Percentiles rank a stretch among this genome's conserved stretches.
These are phyloP conservation scores for Corymbia maculata DNA, from an alignment of 345 rosid genomes.

Conservation along the genomic window DNA sequence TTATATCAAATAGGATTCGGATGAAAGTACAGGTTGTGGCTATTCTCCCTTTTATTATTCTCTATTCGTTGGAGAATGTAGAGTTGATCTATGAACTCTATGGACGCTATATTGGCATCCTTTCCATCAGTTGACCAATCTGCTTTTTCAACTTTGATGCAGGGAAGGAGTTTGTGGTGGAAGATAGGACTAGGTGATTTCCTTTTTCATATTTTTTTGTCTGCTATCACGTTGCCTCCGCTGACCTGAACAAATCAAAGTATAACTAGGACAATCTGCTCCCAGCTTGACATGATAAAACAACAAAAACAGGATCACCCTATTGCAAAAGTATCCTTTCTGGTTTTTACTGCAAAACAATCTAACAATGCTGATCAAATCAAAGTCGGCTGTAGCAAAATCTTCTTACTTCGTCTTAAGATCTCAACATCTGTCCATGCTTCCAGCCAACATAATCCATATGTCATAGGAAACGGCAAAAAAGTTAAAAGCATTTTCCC, in stretches of 20 bases:
- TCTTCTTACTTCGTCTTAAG: not conserved
- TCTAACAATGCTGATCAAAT: not conserved
- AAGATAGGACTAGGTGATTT: not conserved
- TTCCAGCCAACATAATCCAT: not conserved
- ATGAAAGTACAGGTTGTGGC: not conserved
- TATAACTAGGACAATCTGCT: not conserved
- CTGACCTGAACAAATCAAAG: not conserved
- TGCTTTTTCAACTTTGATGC: not conserved
- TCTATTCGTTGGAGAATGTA: not conserved
- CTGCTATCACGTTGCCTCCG: not conserved
- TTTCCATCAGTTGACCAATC: not conserved
- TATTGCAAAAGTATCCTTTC: not conserved
- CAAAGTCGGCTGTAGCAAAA: not conserved
- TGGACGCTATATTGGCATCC: not conserved
- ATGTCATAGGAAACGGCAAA: not conserved
- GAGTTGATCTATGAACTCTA: not conserved
- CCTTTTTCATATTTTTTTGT: not conserved
- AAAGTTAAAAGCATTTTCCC: not conserved
- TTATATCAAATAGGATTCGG: not conserved
- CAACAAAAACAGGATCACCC: not conserved
- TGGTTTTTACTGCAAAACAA: not conserved
- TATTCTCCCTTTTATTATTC: not conserved
- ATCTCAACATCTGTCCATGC: not conserved
- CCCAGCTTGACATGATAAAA: not conserved
- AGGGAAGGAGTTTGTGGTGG: not conserved